A percentile compares a stretch with the other conserved stretches of the same genome.
Conservation (phyloP, 106 monocot species). For the Amphibolis antarctica region DNA sequence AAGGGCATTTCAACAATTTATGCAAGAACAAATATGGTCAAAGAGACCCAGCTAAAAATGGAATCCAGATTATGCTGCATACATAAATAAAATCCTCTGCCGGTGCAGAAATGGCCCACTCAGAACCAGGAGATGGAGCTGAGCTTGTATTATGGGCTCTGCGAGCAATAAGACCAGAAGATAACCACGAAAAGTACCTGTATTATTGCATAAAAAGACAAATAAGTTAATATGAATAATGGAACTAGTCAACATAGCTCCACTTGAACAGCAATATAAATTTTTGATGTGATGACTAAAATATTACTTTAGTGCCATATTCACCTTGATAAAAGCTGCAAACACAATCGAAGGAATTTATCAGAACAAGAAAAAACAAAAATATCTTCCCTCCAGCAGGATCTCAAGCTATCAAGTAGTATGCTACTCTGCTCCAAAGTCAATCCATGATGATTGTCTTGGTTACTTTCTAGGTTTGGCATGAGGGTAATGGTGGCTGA, state of each 20-base stretch:
- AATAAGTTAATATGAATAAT: neutral
- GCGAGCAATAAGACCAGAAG: slow-evolving; percentile 64
- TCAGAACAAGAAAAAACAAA: slow-evolving; percentile 71
- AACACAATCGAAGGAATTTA: slow-evolving; percentile 78
- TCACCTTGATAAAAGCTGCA: slow-evolving; percentile 93
- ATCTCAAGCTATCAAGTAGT: slow-evolving; percentile 67
- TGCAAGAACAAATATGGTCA: neutral
- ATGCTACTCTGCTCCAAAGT: slow-evolving; percentile 62
- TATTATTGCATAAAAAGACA: neutral
- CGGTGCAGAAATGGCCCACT: slow-evolving; percentile 57
- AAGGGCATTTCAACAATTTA: no score
- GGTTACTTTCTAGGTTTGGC: slow-evolving; percentile 21
- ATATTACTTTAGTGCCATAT: neutral
- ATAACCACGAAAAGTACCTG: slow-evolving; percentile 84
- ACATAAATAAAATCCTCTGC: slow-evolving; percentile 93
- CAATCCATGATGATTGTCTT: slow-evolving; percentile 25
- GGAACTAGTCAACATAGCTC: neutral
- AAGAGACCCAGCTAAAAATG: neutral
- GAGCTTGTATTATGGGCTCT: slow-evolving; percentile 27
- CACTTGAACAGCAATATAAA: neutral
- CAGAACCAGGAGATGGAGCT: slow-evolving; percentile 24
- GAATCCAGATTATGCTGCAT: slow-evolving; percentile 8
- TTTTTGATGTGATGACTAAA: neutral
- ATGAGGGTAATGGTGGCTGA: slow-evolving; percentile 30
- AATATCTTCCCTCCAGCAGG: slow-evolving; percentile 93